A percentile compares a stretch with the other conserved stretches of the same genome.
phyloP scores from a whole-genome alignment of 176 grass and related monocot genomes.

The Musa acuminata region DNA sequence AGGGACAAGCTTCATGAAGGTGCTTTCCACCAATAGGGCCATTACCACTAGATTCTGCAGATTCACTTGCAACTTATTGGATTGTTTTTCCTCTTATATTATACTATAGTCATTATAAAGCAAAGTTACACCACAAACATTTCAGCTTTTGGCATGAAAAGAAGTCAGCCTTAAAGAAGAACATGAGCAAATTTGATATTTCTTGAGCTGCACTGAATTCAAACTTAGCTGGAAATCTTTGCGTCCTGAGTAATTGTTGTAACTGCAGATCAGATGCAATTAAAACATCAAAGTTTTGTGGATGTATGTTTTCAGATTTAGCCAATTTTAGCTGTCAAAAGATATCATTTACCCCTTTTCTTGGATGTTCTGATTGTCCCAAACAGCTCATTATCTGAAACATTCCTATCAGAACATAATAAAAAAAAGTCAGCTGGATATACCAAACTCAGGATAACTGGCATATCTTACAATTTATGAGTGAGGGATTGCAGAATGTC shows the following conservation, averaged over 20 bases:
- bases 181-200: neutral
- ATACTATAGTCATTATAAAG: too few species aligned
- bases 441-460: too few species aligned
- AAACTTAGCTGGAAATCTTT: neutral
- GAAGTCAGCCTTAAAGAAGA: too few species aligned
- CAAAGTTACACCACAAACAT: too few species aligned
- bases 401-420: neutral
- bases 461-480: neutral
- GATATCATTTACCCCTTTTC: neutral
- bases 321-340: neutral
- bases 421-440: too few species aligned
- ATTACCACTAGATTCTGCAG: too few species aligned
- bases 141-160: too few species aligned
- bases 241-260: constrained; percentile 1
- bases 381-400: neutral
- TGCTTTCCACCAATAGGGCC: too few species aligned
- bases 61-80: too few species aligned
- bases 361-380: neutral
- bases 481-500: neutral
- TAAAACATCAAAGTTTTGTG: neutral
- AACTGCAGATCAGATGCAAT: neutral
- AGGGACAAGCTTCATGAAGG: too few species aligned
- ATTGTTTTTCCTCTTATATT: too few species aligned
- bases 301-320: neutral
- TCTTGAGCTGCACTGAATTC: neutral